Evolutionary conservation across 2,329 filamentous ascomycete genomes (phyloP).

Genomic region (Drechmeria coniospora): DNA sequence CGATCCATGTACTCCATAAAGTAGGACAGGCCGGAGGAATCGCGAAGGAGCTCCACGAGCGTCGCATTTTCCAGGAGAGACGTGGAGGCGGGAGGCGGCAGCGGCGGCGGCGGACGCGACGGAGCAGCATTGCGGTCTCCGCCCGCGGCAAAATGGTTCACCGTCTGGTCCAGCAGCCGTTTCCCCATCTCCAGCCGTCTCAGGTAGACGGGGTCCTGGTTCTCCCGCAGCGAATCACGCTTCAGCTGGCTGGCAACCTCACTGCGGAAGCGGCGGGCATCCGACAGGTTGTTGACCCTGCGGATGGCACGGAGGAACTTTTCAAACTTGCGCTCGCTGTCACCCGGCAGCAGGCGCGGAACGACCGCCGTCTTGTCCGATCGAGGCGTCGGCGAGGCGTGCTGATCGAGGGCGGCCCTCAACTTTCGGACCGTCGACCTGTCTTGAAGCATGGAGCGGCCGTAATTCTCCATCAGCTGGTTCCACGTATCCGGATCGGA

Average conservation of each 20-base stretch:
- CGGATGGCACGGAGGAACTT: conserved; percentile 82
- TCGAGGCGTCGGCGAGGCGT: conserved; percentile 68
- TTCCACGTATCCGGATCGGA: conserved; percentile 97
- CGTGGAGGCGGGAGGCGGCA: conserved; percentile 18
- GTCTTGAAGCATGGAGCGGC: conserved; percentile 79
- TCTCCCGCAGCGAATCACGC: conserved; percentile 62
- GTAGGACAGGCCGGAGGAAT: conserved; percentile 82
- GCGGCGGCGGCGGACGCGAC: conserved; percentile 10
- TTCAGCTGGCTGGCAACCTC: conserved; percentile 87
- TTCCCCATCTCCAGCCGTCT: conserved; percentile 86
- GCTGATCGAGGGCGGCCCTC: conserved; percentile 81
- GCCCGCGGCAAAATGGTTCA: conserved; percentile 61
- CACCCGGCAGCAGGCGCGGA: conserved; percentile 63
- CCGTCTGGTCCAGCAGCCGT: conserved; percentile 74
- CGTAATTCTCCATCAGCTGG: conserved; percentile 80
- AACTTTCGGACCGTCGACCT: conserved; percentile 87
- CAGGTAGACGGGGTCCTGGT: conserved; percentile 73
- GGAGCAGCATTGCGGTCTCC: conserved; percentile 28
- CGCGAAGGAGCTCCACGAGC: conserved; percentile 73
- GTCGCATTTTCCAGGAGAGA: conserved; percentile 60
- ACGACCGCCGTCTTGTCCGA: conserved; percentile 50
- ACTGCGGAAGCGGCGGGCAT: conserved; percentile 81
- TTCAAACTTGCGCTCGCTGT: conserved; percentile 87
- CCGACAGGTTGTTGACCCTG: conserved; percentile 79
- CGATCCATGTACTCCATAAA: conserved; percentile 99